Evolutionary conservation across 495 filamentous ascomycete genomes (phyloP).

Genomic region (Corynascus novoguineensis): DNA sequence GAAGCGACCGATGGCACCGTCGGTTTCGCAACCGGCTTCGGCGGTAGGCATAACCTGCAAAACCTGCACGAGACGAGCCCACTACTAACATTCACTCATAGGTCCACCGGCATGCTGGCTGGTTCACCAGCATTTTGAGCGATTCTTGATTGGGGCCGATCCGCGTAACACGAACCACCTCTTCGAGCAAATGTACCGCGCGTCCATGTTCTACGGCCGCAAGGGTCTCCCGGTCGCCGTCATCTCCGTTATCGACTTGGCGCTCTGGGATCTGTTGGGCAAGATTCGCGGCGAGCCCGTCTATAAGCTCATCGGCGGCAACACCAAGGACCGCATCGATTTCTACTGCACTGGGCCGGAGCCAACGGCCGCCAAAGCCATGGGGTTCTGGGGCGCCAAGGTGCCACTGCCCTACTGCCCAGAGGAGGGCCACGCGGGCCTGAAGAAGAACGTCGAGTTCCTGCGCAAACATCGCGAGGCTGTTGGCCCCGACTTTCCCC

Average conservation of each 20-base stretch:
- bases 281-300: constrained; percentile 89
- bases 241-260: constrained; percentile 89
- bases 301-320: constrained; percentile 88
- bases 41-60: constrained; percentile 48
- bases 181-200: constrained; percentile 94
- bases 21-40: constrained; percentile 89
- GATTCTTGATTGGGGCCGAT: constrained; percentile 84
- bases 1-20: constrained; percentile 83
- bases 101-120: constrained; percentile 88
- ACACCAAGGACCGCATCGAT: constrained; percentile 69
- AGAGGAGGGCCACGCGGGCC: constrained; percentile 72
- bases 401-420: constrained; percentile 83
- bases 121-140: constrained; percentile 81
- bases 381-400: constrained; percentile 86
- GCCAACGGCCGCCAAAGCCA: constrained; percentile 66
- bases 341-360: constrained; percentile 95
- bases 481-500: constrained; percentile 82
- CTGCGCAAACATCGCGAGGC: constrained; percentile 74
- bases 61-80: too few species aligned
- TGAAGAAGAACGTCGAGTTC: constrained; percentile 85
- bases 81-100: constrained; percentile 18
- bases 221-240: constrained; percentile 85
- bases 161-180: constrained; percentile 81
- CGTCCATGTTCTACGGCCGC: constrained; percentile 89
- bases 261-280: constrained; percentile 84